Conservation (phyloP, 2,329 filamentous ascomycete genomes). For the Podosphaera fusca region DNA sequence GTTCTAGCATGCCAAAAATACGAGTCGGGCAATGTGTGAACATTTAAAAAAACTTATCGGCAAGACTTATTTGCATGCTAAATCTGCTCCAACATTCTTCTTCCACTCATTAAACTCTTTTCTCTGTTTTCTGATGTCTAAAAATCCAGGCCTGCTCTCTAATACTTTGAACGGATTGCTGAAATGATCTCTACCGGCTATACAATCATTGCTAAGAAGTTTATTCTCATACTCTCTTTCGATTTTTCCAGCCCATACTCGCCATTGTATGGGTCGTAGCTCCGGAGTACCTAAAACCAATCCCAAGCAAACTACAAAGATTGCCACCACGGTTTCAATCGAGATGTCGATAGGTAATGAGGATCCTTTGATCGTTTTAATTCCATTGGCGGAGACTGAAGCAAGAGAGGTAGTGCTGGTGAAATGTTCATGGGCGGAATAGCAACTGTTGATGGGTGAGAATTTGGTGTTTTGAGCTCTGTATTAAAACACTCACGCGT, state of each 20-base stretch:
- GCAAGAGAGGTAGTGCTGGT: constrained; percentile 26
- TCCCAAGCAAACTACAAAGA: constrained; percentile 60
- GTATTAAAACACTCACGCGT: constrained; percentile 46
- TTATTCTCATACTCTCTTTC: constrained; percentile 48
- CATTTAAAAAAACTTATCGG: background rate
- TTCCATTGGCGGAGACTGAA: constrained; percentile 21
- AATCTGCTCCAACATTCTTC: constrained; percentile 16
- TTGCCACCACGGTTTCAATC: constrained; percentile 62
- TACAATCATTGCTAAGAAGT: constrained; percentile 32
- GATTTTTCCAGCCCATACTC: constrained; percentile 61
- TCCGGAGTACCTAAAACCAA: constrained; percentile 57
- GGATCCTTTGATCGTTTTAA: constrained; percentile 17
- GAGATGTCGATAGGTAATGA: constrained; percentile 66
- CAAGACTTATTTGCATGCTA: background rate
- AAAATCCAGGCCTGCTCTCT: constrained; percentile 64
- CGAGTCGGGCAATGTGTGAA: background rate
- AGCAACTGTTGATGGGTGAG: constrained; percentile 42
- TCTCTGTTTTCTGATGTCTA: constrained; percentile 65
- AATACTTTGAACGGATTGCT: constrained; percentile 62
- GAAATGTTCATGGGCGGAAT: constrained; percentile 82
- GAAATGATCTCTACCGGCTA: constrained; percentile 44
- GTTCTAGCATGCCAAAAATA: background rate
- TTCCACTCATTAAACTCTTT: constrained; percentile 62
- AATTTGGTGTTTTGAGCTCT: background rate
- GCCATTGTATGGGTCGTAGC: constrained; percentile 68